Evolutionary conservation across 169 alveolate species (phyloP).

Genomic region (Cryptosporidium baileyi): DNA sequence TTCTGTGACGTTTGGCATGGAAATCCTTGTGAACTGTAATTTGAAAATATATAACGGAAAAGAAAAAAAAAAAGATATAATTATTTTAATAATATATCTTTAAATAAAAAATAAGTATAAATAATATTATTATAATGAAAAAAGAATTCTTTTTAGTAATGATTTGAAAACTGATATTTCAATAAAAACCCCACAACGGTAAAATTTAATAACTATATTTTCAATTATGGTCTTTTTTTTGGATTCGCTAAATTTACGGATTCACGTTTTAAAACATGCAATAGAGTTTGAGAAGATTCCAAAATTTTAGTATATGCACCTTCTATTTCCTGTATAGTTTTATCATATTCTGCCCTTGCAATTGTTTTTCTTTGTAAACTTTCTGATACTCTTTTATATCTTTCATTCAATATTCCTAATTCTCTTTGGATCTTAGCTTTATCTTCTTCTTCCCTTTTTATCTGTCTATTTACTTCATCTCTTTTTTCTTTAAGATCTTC

Average conservation of each 20-base stretch:
- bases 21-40: too few relatives aligned
- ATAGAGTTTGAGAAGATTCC: constrained; percentile 90
- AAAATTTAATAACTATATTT: too few relatives aligned
- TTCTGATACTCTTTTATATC: constrained; percentile 83
- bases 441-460: constrained; percentile 85
- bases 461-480: constrained; percentile 85
- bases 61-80: not conserved
- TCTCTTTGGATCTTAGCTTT: constrained; percentile 84
- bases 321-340: constrained; percentile 91
- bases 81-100: not conserved
- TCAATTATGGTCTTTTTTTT: constrained; percentile 73
- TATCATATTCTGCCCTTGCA: constrained; percentile 90
- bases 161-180: too few relatives aligned
- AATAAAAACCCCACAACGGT: too few relatives aligned
- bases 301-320: constrained; percentile 89
- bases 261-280: constrained; percentile 89
- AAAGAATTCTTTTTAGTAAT: not conserved
- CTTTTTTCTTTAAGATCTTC: constrained; percentile 89
- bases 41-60: too few relatives aligned
- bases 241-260: constrained; percentile 79
- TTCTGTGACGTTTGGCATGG: constrained; percentile 13
- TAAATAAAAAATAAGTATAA: not conserved
- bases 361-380: constrained; percentile 85
- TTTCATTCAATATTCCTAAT: constrained; percentile 80
- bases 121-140: not conserved